Base-by-base conservation (phyloP, 169 alveolate species). In the Babesia caballi region DNA sequence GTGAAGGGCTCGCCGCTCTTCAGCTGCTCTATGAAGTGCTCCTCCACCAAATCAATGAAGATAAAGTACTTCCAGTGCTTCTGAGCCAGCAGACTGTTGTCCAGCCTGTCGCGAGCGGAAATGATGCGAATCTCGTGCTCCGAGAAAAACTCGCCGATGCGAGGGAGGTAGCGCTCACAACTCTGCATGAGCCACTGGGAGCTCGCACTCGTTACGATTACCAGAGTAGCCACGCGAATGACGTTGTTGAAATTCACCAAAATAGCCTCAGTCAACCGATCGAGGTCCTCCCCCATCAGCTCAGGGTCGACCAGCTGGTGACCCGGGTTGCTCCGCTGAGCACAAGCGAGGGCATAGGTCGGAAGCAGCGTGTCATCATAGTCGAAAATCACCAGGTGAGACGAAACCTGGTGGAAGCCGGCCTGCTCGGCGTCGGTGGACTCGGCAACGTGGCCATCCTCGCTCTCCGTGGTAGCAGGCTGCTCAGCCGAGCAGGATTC, bases 291-390 rank as follows among this genome's bases (percentile, higher is more conserved):
- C 69, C 58, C 25, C 56, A 57, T 83, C n/a, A 30, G 61, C 38
- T 56, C 61, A 32, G 28, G 94, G 88, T 51, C 89, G 59, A 35
- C 46, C 50, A 69, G 78, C 85, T 54, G 58, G 49, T 36, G 72
- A 63, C 40, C 85, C 74, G 25, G 70, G 40, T 33, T 56, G 70
- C 69, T 80, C 82, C 66, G 35, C 81, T 90, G 61, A 36, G 82
- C 23, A 85, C 89, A 33, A 47, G 90, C 94, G 84, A 91, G 77
- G 73, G 91, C 14, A 91, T 27, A 78, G 0, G 87, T 91, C 35
- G 96, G 96, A 32, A 90, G 88, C 40, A 91, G 74, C 15, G 96
- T 91, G 88, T 91, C 96, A 50, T 91, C 96, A 54, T 91, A 91
- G 72, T 91, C 96, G 50, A 91, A 70, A 15, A 91, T 92, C 14